These are phyloP conservation scores for Fraxinus greggii DNA, from an alignment of 305 asterid species.

Conservation along the genomic window DNA sequence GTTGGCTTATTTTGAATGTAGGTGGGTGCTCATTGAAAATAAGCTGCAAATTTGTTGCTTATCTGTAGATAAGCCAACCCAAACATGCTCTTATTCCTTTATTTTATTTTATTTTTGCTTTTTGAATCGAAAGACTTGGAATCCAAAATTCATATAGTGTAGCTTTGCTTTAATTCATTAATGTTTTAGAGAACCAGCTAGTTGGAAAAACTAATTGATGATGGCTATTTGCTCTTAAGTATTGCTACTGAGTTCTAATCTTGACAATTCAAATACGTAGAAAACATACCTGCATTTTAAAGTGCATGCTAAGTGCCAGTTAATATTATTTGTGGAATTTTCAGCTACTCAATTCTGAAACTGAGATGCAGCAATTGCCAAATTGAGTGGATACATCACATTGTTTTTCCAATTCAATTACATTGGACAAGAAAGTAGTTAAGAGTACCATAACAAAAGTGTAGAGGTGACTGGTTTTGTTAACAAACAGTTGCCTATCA, in stretches of 20 bases:
- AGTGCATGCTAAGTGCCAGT: background rate
- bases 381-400: background rate
- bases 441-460: background rate
- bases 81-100: background rate
- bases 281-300: background rate
- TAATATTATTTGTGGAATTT: background rate
- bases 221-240: background rate
- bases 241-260: background rate
- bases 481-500: background rate
- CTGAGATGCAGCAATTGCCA: background rate
- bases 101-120: background rate
- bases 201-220: background rate
- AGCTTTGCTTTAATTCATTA: background rate
- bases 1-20: background rate
- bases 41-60: background rate
- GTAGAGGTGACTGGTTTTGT: background rate
- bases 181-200: background rate
- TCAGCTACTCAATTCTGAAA: background rate
- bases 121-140: background rate
- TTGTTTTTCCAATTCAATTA: background rate
- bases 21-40: background rate
- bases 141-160: background rate
- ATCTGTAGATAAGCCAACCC: background rate
- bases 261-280: background rate
- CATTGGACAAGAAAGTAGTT: background rate